These are phyloP conservation scores for Populus trichocarpa DNA, from an alignment of 441 rosid species.

Conservation along the genomic window DNA sequence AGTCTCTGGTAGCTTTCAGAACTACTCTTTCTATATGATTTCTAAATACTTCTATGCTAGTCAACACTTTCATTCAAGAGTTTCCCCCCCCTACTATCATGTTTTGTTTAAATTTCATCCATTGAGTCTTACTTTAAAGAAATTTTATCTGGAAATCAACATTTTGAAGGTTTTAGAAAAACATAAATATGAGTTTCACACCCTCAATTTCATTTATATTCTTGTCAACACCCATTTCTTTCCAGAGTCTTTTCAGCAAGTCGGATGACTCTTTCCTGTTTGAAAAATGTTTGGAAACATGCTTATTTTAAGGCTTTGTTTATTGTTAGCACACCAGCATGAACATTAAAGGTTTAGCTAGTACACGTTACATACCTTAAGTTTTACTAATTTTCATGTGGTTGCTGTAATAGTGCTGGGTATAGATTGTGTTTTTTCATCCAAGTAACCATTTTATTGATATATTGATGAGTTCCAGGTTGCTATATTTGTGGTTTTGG, in stretches of 20 bases:
- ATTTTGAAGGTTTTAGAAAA: neutral
- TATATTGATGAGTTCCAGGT: constrained; percentile 33
- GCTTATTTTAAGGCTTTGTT: neutral
- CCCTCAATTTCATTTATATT: neutral
- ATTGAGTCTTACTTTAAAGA: neutral
- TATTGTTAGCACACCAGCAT: neutral
- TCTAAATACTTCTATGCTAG: neutral
- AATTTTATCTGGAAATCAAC: neutral
- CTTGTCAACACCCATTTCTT: neutral
- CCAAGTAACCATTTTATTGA: neutral
- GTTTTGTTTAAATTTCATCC: neutral
- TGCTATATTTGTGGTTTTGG: constrained; percentile 66
- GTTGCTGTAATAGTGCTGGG: neutral
- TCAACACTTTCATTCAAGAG: neutral
- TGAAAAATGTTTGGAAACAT: neutral
- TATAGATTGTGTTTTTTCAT: neutral
- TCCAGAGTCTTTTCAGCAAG: neutral
- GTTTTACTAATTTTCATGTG: neutral
- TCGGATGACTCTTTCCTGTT: neutral
- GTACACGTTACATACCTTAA: neutral
- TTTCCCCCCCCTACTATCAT: neutral
- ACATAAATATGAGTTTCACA: neutral
- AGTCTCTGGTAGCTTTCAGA: constrained; percentile 50
- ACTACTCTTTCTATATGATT: neutral
- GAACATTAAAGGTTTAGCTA: neutral